Conservation (phyloP, 257 asterid species). For the Ophiorrhiza pumila region DNA sequence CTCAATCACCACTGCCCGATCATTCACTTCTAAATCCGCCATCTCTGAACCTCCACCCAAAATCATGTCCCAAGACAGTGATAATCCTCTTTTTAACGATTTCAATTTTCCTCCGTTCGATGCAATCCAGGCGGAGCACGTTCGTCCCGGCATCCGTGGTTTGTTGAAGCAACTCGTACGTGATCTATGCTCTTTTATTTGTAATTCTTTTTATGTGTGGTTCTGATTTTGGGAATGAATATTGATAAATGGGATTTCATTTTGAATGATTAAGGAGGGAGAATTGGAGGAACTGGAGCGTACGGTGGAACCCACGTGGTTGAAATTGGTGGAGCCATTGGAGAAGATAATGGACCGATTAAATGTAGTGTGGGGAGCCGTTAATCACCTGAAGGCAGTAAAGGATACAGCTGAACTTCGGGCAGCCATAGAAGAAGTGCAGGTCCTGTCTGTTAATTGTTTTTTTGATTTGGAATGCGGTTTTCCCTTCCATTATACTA, state of each 20-base stretch:
- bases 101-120: conserved; percentile 91
- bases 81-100: conserved; percentile 69
- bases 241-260: too few species aligned
- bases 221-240: background rate
- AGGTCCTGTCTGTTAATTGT: conserved; percentile 37
- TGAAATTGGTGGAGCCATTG: conserved; percentile 94
- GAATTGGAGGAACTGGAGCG: conserved; percentile 80
- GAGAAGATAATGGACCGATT: conserved; percentile 73
- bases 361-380: conserved; percentile 88
- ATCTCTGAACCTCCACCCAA: conserved; percentile 7
- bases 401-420: conserved; percentile 88
- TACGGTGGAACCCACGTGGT: conserved; percentile 91
- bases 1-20: conserved; percentile 33
- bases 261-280: too few species aligned
- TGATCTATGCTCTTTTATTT: background rate
- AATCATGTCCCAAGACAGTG: conserved; percentile 18
- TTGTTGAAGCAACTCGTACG: conserved; percentile 69
- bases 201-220: background rate
- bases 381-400: conserved; percentile 89
- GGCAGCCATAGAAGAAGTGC: conserved; percentile 94
- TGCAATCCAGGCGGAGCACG: conserved; percentile 68
- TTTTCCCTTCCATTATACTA: background rate
- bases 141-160: conserved; percentile 84
- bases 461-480: background rate
- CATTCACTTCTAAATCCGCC: conserved; percentile 30